phyloP scores from a whole-genome alignment of 257 asterid genomes.

The Fraxinus excelsior region DNA sequence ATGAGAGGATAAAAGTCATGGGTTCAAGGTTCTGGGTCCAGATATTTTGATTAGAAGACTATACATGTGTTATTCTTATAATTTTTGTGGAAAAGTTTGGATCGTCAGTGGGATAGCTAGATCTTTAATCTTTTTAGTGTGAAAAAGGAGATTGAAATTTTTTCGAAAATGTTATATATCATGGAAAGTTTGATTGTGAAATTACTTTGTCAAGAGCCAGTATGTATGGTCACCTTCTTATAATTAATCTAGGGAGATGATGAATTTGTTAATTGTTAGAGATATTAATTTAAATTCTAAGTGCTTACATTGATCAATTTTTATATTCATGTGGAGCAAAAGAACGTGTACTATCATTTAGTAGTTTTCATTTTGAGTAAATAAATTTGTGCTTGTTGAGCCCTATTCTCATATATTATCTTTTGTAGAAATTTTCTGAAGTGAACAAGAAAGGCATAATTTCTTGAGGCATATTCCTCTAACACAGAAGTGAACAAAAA shows the following conservation, averaged over 20 bases:
- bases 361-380: background rate
- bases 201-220: background rate
- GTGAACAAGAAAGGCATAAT: background rate
- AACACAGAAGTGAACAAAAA: background rate
- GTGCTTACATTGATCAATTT: background rate
- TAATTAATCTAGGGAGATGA: background rate
- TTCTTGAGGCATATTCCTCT: background rate
- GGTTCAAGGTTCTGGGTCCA: background rate
- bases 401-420: background rate
- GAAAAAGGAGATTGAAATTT: conserved; percentile 10
- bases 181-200: background rate
- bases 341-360: background rate
- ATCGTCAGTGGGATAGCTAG: conserved; percentile 12
- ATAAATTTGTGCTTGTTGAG: background rate
- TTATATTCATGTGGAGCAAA: background rate
- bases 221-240: background rate
- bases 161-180: background rate
- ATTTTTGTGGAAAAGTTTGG: conserved; percentile 16
- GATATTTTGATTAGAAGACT: background rate
- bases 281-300: background rate
- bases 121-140: background rate
- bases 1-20: background rate
- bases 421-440: background rate
- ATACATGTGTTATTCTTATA: conserved; percentile 10
- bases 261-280: background rate